Base-by-base conservation (phyloP, 2,329 filamentous ascomycete species). In the Daldinia sp. region DNA sequence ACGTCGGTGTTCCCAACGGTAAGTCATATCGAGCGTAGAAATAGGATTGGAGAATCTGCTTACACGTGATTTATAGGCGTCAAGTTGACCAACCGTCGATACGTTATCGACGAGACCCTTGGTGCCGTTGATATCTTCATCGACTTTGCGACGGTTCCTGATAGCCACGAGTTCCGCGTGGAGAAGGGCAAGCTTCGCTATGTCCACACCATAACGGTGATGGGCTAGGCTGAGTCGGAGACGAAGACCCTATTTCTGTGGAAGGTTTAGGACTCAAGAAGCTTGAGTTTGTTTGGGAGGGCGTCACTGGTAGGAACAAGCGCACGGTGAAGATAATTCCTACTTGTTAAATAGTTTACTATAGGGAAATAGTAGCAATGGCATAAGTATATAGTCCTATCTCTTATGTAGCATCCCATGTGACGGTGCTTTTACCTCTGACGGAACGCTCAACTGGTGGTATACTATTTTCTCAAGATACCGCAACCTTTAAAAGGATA, bases 1-100 rank as follows among this genome's bases (percentile, higher is more conserved):
- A 77, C 39, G 76, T 78, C 4, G 77, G 77, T 9, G 72, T 78
- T 56, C 77, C 77, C 3, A 72, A 67, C 47, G 72, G 73, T 72
- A 67, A 43, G 70, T 66, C 7, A 10, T 23, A 17, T 15, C 3
- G 4, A n/a, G 3, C 10, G 27, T 57, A 4, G 8, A n/a, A 35
- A 34, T 8, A 1, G 7, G 0, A 25, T 43, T 32, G 2, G 17
- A n/a, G 3, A 21, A 6, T 6, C 41, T 9, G 17, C 37, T 66
- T 13, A 68, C 35, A 27, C 17, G 17, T 3, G 1, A 30, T 17
- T 17, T 32, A 3, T 17, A 73, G 75, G 75, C 25, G 70, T 74
- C 30, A 27, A 21, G 11, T 58, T 74, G n/a, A 48, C 39, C 23
- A 71, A 74, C 55, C 68, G 73, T 30, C 72, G 72, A 53, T 73